A percentile compares a stretch with the other conserved stretches of the same genome.
Conservation (phyloP, 1,139 yeast species). For the Arxiozyma bovina region DNA sequence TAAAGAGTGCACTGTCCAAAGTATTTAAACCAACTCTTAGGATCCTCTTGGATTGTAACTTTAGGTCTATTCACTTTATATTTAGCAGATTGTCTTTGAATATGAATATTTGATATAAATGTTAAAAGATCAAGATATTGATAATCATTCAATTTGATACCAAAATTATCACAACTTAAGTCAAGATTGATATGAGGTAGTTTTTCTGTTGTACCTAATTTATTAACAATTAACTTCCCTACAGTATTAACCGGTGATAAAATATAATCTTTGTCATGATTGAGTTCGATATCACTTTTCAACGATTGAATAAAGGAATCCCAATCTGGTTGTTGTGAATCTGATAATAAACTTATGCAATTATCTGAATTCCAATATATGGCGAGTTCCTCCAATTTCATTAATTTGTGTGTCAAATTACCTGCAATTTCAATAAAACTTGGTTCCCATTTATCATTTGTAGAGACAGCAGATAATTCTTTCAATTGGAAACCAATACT, state of each 20-base stretch:
- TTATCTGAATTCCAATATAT: conserved; percentile 77
- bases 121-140: conserved; percentile 79
- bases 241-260: conserved; percentile 83
- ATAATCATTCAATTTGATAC: conserved; percentile 70
- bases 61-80: conserved; percentile 66
- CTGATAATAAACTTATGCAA: neutral
- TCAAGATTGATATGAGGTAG: conserved; percentile 71
- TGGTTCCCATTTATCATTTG: conserved; percentile 79
- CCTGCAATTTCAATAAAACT: conserved; percentile 71
- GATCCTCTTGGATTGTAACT: conserved; percentile 52
- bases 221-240: conserved; percentile 76
- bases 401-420: conserved; percentile 61
- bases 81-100: conserved; percentile 67
- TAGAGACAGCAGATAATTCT: conserved; percentile 86
- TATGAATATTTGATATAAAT: conserved; percentile 74
- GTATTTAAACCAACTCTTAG: conserved; percentile 73
- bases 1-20: conserved; percentile 63
- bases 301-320: neutral
- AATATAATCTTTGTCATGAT: conserved; percentile 23
- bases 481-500: conserved; percentile 74
- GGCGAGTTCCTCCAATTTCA: conserved; percentile 67
- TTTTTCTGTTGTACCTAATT: conserved; percentile 58
- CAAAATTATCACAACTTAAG: conserved; percentile 77
- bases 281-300: conserved; percentile 5
- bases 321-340: conserved; percentile 1